These are phyloP conservation scores for Clarireedia sp. DNA, from an alignment of 2,329 filamentous ascomycete species.

Conservation along the genomic window DNA sequence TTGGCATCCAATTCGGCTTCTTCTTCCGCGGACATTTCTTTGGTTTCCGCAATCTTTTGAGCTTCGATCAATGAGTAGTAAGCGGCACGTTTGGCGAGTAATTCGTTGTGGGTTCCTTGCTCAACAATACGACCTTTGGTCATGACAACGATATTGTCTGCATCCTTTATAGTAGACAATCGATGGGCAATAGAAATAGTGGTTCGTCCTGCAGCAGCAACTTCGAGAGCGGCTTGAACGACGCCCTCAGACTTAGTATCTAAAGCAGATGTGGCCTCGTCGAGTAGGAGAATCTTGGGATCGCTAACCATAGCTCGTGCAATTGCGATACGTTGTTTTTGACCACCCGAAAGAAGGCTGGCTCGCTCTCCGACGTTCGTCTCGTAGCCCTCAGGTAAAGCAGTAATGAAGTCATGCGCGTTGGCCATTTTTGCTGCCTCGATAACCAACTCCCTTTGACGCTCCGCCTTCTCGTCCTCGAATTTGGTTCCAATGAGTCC, in stretches of 20 bases:
- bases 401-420: slow-evolving; percentile 81
- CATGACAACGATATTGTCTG: slow-evolving; percentile 96
- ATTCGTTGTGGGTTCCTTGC: slow-evolving; percentile 77
- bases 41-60: slow-evolving; percentile 66
- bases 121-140: slow-evolving; percentile 77
- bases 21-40: slow-evolving; percentile 45
- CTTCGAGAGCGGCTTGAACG: slow-evolving; percentile 86
- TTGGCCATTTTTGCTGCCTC: slow-evolving; percentile 86
- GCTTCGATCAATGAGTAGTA: slow-evolving; percentile 84
- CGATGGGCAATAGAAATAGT: slow-evolving; percentile 96
- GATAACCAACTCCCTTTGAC: slow-evolving; percentile 62
- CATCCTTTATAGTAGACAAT: slow-evolving; percentile 86
- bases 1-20: slow-evolving; percentile 41
- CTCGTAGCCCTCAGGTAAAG: slow-evolving; percentile 80
- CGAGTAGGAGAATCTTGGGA: slow-evolving; percentile 83
- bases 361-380: slow-evolving; percentile 95
- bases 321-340: slow-evolving; percentile 96
- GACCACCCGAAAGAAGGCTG: slow-evolving; percentile 85
- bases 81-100: slow-evolving; percentile 62
- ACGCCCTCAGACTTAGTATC: slow-evolving; percentile 93
- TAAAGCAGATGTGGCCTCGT: slow-evolving; percentile 88
- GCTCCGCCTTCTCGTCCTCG: slow-evolving; percentile 60
- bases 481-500: slow-evolving; percentile 78
- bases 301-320: slow-evolving; percentile 84
- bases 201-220: slow-evolving; percentile 75